These are phyloP conservation scores for Fusarium sp. DNA, from an alignment of 2,329 filamentous ascomycete genomes.

Conservation along the genomic window DNA sequence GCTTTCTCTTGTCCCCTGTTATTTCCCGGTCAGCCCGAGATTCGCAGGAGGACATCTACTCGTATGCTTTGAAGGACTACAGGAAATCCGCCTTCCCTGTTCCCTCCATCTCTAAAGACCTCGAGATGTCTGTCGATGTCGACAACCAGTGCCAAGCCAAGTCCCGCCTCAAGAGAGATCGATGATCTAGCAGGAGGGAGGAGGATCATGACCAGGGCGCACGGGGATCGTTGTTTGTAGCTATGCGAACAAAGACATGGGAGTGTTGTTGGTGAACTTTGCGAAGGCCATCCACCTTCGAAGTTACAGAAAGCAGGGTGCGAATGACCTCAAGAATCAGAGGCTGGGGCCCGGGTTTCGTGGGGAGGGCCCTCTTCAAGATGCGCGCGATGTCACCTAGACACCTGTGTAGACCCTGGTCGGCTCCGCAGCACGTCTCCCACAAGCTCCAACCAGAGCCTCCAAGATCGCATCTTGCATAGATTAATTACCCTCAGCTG, in stretches of 20 bases:
- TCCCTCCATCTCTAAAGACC: not conserved
- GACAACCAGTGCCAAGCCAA: not conserved
- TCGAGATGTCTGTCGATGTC: constrained; percentile 8
- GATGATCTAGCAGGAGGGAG: constrained; percentile 36
- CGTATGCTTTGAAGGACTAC: constrained; percentile 8
- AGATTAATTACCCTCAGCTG: constrained; percentile 21
- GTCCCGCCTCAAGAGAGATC: not conserved
- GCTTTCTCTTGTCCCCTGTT: constrained; percentile 26
- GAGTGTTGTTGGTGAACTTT: constrained; percentile 27
- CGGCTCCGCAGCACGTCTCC: constrained; percentile 38
- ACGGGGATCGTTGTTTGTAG: constrained; percentile 30
- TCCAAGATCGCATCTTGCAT: constrained; percentile 39
- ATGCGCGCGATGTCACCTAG: constrained; percentile 40
- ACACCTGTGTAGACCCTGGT: constrained; percentile 42
- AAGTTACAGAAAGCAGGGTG: constrained; percentile 34
- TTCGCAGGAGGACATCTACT: constrained; percentile 20
- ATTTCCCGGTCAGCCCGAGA: constrained; percentile 21
- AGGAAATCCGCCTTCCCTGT: not conserved
- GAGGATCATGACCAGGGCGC: constrained; percentile 19
- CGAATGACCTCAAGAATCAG: constrained; percentile 24
- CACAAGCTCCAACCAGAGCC: constrained; percentile 41
- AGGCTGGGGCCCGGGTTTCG: constrained; percentile 17
- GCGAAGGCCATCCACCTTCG: constrained; percentile 18
- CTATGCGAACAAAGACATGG: constrained; percentile 41
- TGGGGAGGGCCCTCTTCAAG: constrained; percentile 37